Evolutionary conservation across 768 basidiomycete genomes (phyloP).

Genomic region (Macrolepiota albuminosa): DNA sequence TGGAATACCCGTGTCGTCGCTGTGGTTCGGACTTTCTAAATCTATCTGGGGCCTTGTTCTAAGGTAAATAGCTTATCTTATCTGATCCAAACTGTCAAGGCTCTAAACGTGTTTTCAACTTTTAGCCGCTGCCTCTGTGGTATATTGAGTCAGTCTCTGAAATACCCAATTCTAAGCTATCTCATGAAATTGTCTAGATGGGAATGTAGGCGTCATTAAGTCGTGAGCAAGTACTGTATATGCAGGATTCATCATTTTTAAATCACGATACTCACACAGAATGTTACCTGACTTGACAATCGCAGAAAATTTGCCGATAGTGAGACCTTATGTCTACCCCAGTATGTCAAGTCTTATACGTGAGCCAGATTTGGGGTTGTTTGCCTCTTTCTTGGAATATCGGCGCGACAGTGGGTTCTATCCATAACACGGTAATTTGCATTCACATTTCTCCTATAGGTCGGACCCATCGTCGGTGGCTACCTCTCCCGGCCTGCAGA

Average conservation of each 20-base stretch:
- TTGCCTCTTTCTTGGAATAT: constrained; percentile 3
- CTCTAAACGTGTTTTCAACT: too few relatives aligned
- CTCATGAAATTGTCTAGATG: constrained; percentile 26
- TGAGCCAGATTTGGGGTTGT: neutral
- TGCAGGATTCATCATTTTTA: too few relatives aligned
- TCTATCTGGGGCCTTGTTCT: too few relatives aligned
- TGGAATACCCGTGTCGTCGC: constrained; percentile 60
- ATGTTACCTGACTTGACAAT: neutral
- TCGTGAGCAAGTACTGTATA: too few relatives aligned
- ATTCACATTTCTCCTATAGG: neutral
- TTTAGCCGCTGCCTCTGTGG: neutral
- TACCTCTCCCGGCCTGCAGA: constrained; percentile 41
- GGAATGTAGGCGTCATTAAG: constrained; percentile 42
- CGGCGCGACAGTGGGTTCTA: neutral
- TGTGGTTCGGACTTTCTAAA: too few relatives aligned
- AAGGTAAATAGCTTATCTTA: too few relatives aligned
- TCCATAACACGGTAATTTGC: too few relatives aligned
- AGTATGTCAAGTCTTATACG: neutral
- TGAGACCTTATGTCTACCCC: neutral
- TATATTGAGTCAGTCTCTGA: constrained; percentile 37
- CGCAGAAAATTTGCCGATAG: neutral
- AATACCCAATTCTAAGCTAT: neutral
- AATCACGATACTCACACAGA: too few relatives aligned
- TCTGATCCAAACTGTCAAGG: too few relatives aligned
- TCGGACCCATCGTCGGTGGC: constrained; percentile 46